Evolutionary conservation across 805 yeast species (phyloP).

Genomic region (Wickerhamomyces silvicola): DNA sequence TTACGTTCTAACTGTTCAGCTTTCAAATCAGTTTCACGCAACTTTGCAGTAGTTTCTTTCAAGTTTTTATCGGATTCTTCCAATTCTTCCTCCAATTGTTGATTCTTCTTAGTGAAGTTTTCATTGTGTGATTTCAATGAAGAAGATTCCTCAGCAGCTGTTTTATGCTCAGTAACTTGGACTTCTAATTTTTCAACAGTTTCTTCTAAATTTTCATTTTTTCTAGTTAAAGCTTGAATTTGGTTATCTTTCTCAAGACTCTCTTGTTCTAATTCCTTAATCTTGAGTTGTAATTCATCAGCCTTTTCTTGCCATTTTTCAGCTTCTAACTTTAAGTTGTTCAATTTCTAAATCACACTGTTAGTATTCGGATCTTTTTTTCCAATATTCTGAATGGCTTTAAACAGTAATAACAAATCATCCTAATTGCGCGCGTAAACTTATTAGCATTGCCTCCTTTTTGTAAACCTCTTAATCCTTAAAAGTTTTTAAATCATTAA

Average conservation of each 20-base stretch:
- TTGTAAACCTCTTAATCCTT: too few species aligned
- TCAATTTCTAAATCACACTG: conserved; percentile 54
- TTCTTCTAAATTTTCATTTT: conserved; percentile 82
- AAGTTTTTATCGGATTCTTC: conserved; percentile 86
- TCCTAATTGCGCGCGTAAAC: too few species aligned
- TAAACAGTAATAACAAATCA: too few species aligned
- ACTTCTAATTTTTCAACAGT: conserved; percentile 68
- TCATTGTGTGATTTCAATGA: conserved; percentile 87
- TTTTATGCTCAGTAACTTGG: conserved; percentile 69
- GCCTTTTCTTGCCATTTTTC: conserved; percentile 97
- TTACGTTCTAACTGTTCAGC: conserved; percentile 95
- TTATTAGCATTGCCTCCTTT: too few species aligned
- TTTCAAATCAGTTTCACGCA: conserved; percentile 92
- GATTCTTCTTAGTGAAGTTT: conserved; percentile 82
- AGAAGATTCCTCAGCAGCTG: conserved; percentile 85
- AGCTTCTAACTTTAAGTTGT: conserved; percentile 85
- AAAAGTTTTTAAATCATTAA: too few species aligned
- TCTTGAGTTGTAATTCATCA: conserved; percentile 73
- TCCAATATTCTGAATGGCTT: too few species aligned
- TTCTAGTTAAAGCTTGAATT: conserved; percentile 86
- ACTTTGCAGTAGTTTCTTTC: conserved; percentile 88
- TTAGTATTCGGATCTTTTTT: conserved; percentile 7
- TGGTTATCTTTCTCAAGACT: conserved; percentile 89
- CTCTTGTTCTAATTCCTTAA: conserved; percentile 90
- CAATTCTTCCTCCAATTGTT: conserved; percentile 82